phyloP scores from a whole-genome alignment of 306 rosid species.

The Gynostemma pentaphyllum region DNA sequence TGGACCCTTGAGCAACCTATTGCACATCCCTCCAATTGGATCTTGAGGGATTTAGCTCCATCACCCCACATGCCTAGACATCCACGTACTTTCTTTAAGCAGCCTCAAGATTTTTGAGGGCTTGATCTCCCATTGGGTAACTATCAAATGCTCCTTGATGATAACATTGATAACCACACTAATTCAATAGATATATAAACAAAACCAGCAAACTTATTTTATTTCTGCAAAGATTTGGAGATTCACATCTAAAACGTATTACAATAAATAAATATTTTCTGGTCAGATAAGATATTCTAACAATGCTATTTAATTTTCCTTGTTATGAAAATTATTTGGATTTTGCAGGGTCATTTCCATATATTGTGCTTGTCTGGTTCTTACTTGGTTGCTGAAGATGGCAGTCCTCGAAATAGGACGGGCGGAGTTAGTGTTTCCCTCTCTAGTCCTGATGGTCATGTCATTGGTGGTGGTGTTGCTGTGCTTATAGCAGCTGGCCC shows the following conservation, averaged over 20 bases:
- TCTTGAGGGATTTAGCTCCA: too few relatives aligned
- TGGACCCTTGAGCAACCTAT: too few relatives aligned
- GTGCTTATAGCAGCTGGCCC: constrained; percentile 73
- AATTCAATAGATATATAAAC: not conserved
- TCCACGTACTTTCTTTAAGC: too few relatives aligned
- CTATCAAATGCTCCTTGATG: too few relatives aligned
- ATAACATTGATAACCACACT: not conserved
- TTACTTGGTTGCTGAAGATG: constrained; percentile 91
- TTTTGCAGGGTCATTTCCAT: constrained; percentile 79
- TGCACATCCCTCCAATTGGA: too few relatives aligned
- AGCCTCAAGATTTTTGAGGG: too few relatives aligned
- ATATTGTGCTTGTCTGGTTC: constrained; percentile 91
- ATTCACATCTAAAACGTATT: not conserved
- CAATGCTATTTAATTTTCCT: not conserved
- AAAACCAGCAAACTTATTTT: not conserved
- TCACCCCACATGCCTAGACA: too few relatives aligned
- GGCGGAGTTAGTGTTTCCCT: constrained; percentile 88
- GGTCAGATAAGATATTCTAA: not conserved
- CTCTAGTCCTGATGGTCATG: constrained; percentile 72
- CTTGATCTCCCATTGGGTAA: too few relatives aligned
- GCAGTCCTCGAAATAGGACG: constrained; percentile 65
- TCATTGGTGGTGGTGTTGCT: constrained; percentile 75
- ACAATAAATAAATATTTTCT: not conserved
- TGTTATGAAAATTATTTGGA: not conserved
- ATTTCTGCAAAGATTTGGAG: not conserved